phyloP scores from a whole-genome alignment of 129 eudicot species.

The Escallonia rubra region DNA sequence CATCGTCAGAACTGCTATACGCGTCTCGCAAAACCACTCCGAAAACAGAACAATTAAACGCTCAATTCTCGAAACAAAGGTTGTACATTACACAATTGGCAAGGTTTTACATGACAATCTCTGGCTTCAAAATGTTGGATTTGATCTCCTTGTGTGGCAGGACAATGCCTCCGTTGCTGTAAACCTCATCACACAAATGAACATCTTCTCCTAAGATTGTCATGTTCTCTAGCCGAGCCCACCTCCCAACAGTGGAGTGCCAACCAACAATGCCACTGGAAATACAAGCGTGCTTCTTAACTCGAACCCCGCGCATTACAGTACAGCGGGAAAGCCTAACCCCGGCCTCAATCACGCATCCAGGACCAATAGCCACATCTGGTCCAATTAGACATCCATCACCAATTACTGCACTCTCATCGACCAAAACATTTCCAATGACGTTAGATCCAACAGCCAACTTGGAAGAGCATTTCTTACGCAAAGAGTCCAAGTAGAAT shows the following conservation, averaged over 20 bases:
- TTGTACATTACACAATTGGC: neutral
- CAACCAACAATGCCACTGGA: slow-evolving; percentile 78
- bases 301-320: slow-evolving; percentile 78
- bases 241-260: slow-evolving; percentile 86
- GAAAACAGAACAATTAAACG: too few species aligned
- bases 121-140: slow-evolving; percentile 82
- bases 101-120: slow-evolving; percentile 69
- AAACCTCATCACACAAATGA: slow-evolving; percentile 78
- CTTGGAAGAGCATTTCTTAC: slow-evolving; percentile 55
- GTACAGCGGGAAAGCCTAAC: slow-evolving; percentile 89
- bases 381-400: slow-evolving; percentile 90
- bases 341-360: slow-evolving; percentile 86
- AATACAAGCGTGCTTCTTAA: slow-evolving; percentile 77
- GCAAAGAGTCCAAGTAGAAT: slow-evolving; percentile 68
- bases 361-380: slow-evolving; percentile 84
- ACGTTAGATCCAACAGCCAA: slow-evolving; percentile 58
- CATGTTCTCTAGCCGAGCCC: slow-evolving; percentile 96
- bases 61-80: too few species aligned
- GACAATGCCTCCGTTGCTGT: slow-evolving; percentile 86
- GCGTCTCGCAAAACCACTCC: too few species aligned
- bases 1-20: too few species aligned
- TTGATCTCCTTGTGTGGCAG: slow-evolving; percentile 89
- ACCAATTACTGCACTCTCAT: slow-evolving; percentile 73
- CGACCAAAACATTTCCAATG: slow-evolving; percentile 69
- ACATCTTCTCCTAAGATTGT: slow-evolving; percentile 86